Base-by-base conservation (phyloP, 1,139 yeast species). In the Candida smagusa region DNA sequence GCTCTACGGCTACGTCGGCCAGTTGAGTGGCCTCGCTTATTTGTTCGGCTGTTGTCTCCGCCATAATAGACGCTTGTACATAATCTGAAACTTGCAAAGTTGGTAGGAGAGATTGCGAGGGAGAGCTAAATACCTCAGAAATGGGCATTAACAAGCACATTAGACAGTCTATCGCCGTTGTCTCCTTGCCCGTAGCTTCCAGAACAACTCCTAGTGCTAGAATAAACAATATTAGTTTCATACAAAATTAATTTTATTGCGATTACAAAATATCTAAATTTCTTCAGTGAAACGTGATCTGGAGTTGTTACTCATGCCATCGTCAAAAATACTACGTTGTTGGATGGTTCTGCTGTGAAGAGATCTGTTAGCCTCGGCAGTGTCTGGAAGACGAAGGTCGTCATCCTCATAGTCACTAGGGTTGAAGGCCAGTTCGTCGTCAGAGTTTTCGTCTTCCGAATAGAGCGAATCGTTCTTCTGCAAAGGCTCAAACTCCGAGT, bases 221-320 rank as follows among this genome's bases (percentile, higher is more conserved):
- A 4, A 16, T 16, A 4, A 16, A 16, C 19, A 16, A 16, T 16
- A 16, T 16, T 16, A 16, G 19, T 3, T 16, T 16, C 19, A 16
- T 16, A 16, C 19, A 16, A 16, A 16, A 16, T 16, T 16, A 16
- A 16, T 16, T 16, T 16, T 16, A 16, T 16, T 16, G 19, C 19
- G 19, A 16, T 16, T 16, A 16, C 19, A 16, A 23, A 23, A 23
- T 9, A 16, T 39, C 31, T 42, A 49, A 24, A 54, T 49, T 28
- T 53, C 58, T 37, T 55, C 41, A 12, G 55, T 37, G 33, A 56
- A 56, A 9, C 61, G 44, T 40, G 55, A 54, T 26, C 56, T 47
- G n/a, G 56, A 52, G 36, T 49, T 46, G 35, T 54, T 56, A 36
- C 58, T 53, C 4, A 38, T 46, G 13, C 43, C 46, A 22, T 53